Conservation (phyloP, 805 yeast species). For the Pichia phayaonensis region DNA sequence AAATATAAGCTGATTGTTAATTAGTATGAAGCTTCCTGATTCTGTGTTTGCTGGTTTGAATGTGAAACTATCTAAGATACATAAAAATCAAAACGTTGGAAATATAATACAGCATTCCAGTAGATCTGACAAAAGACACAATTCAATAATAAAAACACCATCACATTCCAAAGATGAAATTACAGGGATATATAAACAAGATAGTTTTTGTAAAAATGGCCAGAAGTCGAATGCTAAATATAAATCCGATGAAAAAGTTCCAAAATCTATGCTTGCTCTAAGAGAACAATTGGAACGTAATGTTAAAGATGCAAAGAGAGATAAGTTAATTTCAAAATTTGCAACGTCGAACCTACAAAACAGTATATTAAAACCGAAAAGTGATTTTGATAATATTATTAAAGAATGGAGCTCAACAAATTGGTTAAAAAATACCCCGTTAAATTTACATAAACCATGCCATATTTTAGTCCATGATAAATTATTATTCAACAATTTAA, state of each 20-base stretch:
- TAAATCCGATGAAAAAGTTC: background rate
- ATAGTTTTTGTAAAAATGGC: background rate
- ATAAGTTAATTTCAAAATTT: background rate
- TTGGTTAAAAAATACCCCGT: constrained; percentile 13
- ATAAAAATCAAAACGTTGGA: background rate
- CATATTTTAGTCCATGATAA: constrained; percentile 25
- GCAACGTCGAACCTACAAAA: constrained; percentile 1
- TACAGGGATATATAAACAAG: constrained; percentile 4
- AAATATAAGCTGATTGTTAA: no score
- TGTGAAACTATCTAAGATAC: background rate
- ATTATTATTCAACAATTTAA: constrained; percentile 15
- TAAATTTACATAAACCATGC: constrained; percentile 13
- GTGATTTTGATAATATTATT: constrained; percentile 18
- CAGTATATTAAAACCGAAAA: constrained; percentile 6
- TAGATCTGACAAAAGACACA: constrained; percentile 1
- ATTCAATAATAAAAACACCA: background rate
- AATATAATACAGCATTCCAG: background rate
- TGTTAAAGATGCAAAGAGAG: background rate
- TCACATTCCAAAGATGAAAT: constrained; percentile 1
- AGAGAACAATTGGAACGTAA: background rate
- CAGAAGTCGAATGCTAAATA: background rate
- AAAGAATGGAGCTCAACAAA: constrained; percentile 21
- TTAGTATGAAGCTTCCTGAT: background rate
- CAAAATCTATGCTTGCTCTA: constrained; percentile 2
- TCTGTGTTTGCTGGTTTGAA: background rate